phyloP scores from a whole-genome alignment of 2,329 filamentous ascomycete species.

The Mollisia scopiformis region DNA sequence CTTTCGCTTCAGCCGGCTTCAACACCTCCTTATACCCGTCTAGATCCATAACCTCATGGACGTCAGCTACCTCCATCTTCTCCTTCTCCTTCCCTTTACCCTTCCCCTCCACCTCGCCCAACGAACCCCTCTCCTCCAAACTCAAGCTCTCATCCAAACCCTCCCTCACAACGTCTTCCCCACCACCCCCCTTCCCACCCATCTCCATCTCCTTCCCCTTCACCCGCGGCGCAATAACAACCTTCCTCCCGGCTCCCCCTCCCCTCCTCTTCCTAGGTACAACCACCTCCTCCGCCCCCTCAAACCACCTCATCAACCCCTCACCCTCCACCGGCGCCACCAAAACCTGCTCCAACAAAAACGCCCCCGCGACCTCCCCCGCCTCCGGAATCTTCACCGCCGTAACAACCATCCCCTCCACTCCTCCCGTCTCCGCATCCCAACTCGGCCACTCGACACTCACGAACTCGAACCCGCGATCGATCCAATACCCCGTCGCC shows the following conservation, averaged over 20 bases:
- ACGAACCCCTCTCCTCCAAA: too few relatives aligned
- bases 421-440: neutral
- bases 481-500: neutral
- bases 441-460: neutral
- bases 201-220: too few relatives aligned
- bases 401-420: neutral
- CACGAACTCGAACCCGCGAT: conserved; percentile 6
- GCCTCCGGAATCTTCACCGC: conserved; percentile 3
- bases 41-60: too few relatives aligned
- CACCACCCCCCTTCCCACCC: too few relatives aligned
- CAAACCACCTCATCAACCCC: neutral
- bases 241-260: too few relatives aligned
- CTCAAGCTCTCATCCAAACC: too few relatives aligned
- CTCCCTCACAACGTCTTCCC: too few relatives aligned
- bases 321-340: neutral
- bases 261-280: too few relatives aligned
- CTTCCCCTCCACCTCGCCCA: too few relatives aligned
- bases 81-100: too few relatives aligned
- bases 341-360: neutral
- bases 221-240: too few relatives aligned
- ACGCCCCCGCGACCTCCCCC: neutral
- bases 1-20: neutral
- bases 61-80: neutral
- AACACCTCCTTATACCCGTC: neutral
- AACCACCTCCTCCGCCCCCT: too few relatives aligned